These are phyloP conservation scores for Clonostachys sp. DNA, from an alignment of 2,329 filamentous ascomycete species.

Conservation along the genomic window DNA sequence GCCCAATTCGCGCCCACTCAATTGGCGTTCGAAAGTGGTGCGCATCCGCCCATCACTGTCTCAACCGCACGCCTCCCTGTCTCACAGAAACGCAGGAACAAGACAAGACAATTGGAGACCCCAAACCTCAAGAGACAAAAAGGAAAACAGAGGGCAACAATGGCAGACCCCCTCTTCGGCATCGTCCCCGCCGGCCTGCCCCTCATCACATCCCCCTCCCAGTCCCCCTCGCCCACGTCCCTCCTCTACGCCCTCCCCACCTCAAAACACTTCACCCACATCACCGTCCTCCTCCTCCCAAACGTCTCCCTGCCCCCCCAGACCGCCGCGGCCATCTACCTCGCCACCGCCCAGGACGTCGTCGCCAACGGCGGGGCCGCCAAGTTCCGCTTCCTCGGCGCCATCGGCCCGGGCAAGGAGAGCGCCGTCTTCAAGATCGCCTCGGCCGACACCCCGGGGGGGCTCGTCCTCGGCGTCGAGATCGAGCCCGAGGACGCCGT, in stretches of 20 bases:
- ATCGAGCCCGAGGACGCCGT: conserved; percentile 75
- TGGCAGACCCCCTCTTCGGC: conserved; percentile 48
- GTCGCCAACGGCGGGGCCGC: conserved; percentile 36
- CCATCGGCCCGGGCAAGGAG: conserved; percentile 84
- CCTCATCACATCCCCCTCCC: conserved; percentile 48
- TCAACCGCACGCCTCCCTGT: too few relatives aligned
- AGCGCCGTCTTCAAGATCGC: conserved; percentile 82
- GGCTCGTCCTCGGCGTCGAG: conserved; percentile 72
- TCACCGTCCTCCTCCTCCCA: conserved; percentile 86
- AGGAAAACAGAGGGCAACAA: conserved; percentile 11
- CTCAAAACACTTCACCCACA: conserved; percentile 64
- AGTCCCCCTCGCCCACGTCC: conserved; percentile 47
- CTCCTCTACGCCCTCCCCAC: conserved; percentile 48
- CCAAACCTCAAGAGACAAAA: too few relatives aligned
- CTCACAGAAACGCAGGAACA: too few relatives aligned
- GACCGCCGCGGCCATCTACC: conserved; percentile 86
- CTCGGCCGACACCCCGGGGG: conserved; percentile 10
- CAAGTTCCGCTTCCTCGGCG: conserved; percentile 82
- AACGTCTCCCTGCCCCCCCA: conserved; percentile 66
- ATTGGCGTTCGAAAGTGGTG: too few relatives aligned
- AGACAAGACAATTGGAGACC: too few relatives aligned
- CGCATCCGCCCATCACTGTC: too few relatives aligned
- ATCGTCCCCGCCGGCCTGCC: conserved; percentile 57
- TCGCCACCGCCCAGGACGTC: conserved; percentile 50
- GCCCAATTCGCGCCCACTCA: too few relatives aligned